Evolutionary conservation across 208 protist genomes (phyloP), one percentile per base, ranked within the genome.

Genomic region (Leptomonas pyrrhocoris): DNA sequence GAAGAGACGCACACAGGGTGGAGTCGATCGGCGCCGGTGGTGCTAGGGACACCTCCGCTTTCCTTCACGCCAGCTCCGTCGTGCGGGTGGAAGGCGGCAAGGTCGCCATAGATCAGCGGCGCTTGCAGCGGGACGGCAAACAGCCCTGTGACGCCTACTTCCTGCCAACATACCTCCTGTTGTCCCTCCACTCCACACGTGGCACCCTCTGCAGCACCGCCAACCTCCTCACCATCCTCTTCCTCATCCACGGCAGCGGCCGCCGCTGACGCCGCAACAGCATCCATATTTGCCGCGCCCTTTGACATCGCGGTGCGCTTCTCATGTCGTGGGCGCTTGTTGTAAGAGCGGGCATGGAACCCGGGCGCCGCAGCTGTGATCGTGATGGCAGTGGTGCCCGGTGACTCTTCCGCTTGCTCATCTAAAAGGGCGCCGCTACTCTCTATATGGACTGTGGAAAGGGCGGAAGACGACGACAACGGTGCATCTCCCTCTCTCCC

Each of bases 111-210:
- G 38, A 77, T 36, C 53, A 88, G 79, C 15, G 87, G 82, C 16
- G 68, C 58, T 40, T 90, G 74, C 25, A 84, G 30, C 11, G 65
- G 67, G n/a, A 94, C 28, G 11, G 51, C 77, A 42, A 88, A 89
- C 5, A 94, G 68, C 6, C 89, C 89, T 1, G 81, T 85, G 42
- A 89, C 83, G 16, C 84, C 84, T 0, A 94, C 56, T 34, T 94
- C 89, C 56, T 74, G 53, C 89, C 89, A 94, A 53, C 89, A 94
- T 13, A 46, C 61, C 25, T 68, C 64, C 4, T 42, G 13, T 23
- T 15, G n/a, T 12, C 27, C 49, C 19, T 28, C 45, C 9, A 36
- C 53, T 61, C 57, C 34, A 38, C 7, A 9, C 34, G 34, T 9
- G 7, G 7, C 34, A 12, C 7, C 48, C 6, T n/a, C 40, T 11